These are phyloP conservation scores for Picea glauca DNA, from an alignment of 75 land plant species.

Conservation along the genomic window DNA sequence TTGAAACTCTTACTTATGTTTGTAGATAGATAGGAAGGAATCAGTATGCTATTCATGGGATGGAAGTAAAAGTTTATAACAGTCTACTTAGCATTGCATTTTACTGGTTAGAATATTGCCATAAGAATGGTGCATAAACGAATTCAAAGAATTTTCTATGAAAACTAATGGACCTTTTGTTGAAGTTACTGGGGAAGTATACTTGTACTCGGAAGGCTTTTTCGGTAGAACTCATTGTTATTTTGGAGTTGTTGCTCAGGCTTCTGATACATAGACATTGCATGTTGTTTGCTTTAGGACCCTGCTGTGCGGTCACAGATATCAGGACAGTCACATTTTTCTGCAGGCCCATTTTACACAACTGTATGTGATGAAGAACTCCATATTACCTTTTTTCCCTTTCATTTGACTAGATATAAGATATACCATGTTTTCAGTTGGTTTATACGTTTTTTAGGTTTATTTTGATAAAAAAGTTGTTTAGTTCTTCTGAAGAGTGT, in stretches of 20 bases:
- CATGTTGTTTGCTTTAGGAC: conserved; percentile 1
- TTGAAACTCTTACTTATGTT: neutral
- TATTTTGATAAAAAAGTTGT: neutral
- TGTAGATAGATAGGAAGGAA: conserved; percentile 1
- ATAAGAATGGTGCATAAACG: neutral
- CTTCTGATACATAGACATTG: neutral
- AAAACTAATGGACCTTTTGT: neutral
- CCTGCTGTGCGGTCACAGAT: conserved; percentile 6
- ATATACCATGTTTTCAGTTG: neutral
- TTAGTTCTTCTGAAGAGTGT: too few species aligned
- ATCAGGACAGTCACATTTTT: neutral
- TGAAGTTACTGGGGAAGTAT: neutral
- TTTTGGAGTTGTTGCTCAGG: neutral
- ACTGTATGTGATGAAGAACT: neutral
- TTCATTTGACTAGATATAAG: neutral
- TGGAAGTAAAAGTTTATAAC: neutral
- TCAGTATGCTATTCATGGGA: neutral
- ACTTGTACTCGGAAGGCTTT: neutral
- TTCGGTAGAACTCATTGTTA: neutral
- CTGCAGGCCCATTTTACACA: conserved; percentile 6
- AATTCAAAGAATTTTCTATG: neutral
- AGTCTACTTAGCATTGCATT: neutral
- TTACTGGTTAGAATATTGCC: neutral
- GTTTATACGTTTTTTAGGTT: neutral
- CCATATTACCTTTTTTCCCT: neutral